Evolutionary conservation across 257 asterid species (phyloP), one percentile per base, ranked within the genome.

Genomic region (Coffea eugenioides): DNA sequence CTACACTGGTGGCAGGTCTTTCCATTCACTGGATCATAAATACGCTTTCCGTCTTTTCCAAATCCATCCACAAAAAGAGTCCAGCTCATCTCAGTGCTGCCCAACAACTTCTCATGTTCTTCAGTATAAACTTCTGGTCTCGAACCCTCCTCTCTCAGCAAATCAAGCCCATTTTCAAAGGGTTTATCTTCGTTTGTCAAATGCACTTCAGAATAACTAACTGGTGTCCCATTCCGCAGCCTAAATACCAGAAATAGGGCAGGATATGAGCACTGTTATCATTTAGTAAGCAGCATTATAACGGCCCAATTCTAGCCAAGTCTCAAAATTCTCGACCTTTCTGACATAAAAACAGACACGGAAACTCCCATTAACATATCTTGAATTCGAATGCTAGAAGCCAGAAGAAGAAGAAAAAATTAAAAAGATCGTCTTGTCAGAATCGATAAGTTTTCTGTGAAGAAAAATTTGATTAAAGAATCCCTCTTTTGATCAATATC

Each of bases 1-100:
- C 99, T 92, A 95, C 99, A 94, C 21, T 96, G 97, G 83, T 96
- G 99, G 82, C 99, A 93, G 73, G 97, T 93, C 86, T 92, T 96
- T 61, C 99, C 99, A 71, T 64, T 85, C 13, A 92, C 81, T 0
- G 95, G 91, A 90, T 96, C 98, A 80, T 96, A 96, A 80, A 92
- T 90, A 46, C 98, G 90, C 88, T 91, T 92, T 80, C 99, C 97
- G 69, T 94, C 97, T 66, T 79, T 87, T 46, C 96, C 97, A 82
- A 73, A 88, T 82, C 99, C 99, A 82, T 96, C 99, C 73, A 96
- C 97, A 70, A 94, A 94, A 57, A 80, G 89, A 23, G 90, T 86
- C 98, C 99, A 96, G 73, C 83, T 86, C 92, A 64, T 82, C 76
- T 92, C 98, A 73, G 96, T 88, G 88, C 87, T 88, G 20, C 99